Percentiles rank a stretch among this genome's conserved stretches.
Conservation (phyloP, 106 monocot genomes). For the Cymbidium sinense region DNA sequence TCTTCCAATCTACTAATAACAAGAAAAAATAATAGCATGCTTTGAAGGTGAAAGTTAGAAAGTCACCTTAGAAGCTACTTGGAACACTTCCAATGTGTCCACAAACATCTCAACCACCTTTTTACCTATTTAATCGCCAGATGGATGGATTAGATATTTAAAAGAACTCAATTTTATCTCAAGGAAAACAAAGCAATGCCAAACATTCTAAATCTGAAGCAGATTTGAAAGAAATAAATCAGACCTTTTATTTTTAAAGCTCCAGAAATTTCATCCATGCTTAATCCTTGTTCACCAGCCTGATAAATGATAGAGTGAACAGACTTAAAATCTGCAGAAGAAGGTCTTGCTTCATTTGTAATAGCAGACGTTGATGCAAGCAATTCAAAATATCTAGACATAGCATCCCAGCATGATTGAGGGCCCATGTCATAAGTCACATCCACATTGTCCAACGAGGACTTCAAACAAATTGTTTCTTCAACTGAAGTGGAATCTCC, state of each 20-base stretch:
- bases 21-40: background rate
- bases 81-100: conserved; percentile 51
- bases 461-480: background rate
- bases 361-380: conserved; percentile 18
- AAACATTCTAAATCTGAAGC: background rate
- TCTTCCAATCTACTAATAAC: background rate
- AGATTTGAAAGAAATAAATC: background rate
- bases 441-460: background rate
- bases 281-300: conserved; percentile 80
- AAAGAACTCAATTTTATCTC: background rate
- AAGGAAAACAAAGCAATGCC: background rate
- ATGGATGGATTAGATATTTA: background rate
- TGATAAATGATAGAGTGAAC: conserved; percentile 40
- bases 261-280: conserved; percentile 53
- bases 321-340: conserved; percentile 45
- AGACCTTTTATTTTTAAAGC: conserved; percentile 37
- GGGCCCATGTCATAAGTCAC: background rate
- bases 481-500: conserved; percentile 4
- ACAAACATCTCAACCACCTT: conserved; percentile 35
- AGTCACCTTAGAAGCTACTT: conserved; percentile 58
- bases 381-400: conserved; percentile 32
- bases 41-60: background rate
- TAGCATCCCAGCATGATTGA: conserved; percentile 43
- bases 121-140: conserved; percentile 18
- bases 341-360: conserved; percentile 5